Percentiles rank a stretch among this genome's conserved stretches.
phyloP scores from a whole-genome alignment of 768 basidiomycete genomes.

The Coprinopsis marcescibilis region DNA sequence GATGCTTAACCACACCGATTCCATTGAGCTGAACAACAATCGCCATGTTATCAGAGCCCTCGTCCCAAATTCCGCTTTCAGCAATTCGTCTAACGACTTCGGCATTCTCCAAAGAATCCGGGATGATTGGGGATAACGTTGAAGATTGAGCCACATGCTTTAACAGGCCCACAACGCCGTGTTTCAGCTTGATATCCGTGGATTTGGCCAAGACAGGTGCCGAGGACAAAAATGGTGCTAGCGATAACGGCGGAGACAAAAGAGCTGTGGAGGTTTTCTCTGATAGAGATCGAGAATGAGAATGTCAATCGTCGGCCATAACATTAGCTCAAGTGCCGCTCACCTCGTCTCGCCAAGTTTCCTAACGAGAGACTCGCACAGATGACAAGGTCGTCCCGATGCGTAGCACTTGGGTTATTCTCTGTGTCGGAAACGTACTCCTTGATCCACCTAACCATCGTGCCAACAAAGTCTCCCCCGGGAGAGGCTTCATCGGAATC shows the following conservation, averaged over 20 bases:
- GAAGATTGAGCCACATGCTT: slow-evolving; percentile 79
- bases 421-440: slow-evolving; percentile 38
- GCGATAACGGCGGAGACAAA: slow-evolving; percentile 56
- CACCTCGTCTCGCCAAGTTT: slow-evolving; percentile 76
- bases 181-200: slow-evolving; percentile 79
- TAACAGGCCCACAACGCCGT: slow-evolving; percentile 81
- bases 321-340: slow-evolving; percentile 10
- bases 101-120: slow-evolving; percentile 51
- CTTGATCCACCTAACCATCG: slow-evolving; percentile 74
- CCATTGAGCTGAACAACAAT: slow-evolving; percentile 84
- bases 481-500: slow-evolving; percentile 47
- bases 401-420: slow-evolving; percentile 22
- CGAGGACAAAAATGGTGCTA: slow-evolving; percentile 59
- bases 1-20: slow-evolving; percentile 84
- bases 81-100: slow-evolving; percentile 59
- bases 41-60: slow-evolving; percentile 70
- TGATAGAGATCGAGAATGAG: slow-evolving; percentile 22
- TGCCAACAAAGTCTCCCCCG: slow-evolving; percentile 66
- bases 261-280: slow-evolving; percentile 57
- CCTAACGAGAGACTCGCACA: slow-evolving; percentile 81
- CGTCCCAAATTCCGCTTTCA: slow-evolving; percentile 62
- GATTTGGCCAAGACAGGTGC: slow-evolving; percentile 44
- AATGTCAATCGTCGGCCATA: not conserved
- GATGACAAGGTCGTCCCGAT: slow-evolving; percentile 71
- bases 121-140: slow-evolving; percentile 52